phyloP scores from a whole-genome alignment of 2,329 filamentous ascomycete genomes.

The Pestalotiopsis sp. region DNA sequence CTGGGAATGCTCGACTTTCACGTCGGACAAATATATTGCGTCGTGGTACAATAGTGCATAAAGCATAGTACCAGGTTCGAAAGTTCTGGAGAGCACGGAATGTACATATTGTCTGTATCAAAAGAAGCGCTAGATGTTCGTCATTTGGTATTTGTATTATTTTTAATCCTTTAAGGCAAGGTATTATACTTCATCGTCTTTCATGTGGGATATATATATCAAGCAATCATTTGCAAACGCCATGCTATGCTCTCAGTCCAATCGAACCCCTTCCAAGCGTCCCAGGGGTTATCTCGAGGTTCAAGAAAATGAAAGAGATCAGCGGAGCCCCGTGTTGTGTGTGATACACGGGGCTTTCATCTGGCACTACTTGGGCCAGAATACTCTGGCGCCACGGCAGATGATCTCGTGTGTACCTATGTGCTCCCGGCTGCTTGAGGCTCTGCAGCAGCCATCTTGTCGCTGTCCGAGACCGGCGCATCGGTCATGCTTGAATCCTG shows the following conservation, averaged over 20 bases:
- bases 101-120: too few relatives aligned
- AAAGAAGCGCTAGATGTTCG: too few relatives aligned
- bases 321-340: not conserved
- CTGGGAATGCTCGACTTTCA: too few relatives aligned
- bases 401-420: not conserved
- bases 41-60: too few relatives aligned
- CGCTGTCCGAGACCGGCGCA: not conserved
- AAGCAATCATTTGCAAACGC: not conserved
- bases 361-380: not conserved
- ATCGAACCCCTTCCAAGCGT: not conserved
- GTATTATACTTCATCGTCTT: too few relatives aligned
- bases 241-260: slow-evolving; percentile 4
- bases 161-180: too few relatives aligned
- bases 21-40: too few relatives aligned
- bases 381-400: not conserved
- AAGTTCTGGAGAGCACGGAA: too few relatives aligned
- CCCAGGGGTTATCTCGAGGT: not conserved
- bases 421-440: not conserved
- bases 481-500: slow-evolving; percentile 2
- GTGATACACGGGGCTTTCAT: too few relatives aligned
- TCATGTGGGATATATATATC: too few relatives aligned
- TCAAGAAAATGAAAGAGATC: not conserved
- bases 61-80: too few relatives aligned
- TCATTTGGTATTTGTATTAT: too few relatives aligned
- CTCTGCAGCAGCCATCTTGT: not conserved